These are phyloP conservation scores for Vitis hybrid DNA, from an alignment of 177 flowering plant species.

Conservation along the genomic window DNA sequence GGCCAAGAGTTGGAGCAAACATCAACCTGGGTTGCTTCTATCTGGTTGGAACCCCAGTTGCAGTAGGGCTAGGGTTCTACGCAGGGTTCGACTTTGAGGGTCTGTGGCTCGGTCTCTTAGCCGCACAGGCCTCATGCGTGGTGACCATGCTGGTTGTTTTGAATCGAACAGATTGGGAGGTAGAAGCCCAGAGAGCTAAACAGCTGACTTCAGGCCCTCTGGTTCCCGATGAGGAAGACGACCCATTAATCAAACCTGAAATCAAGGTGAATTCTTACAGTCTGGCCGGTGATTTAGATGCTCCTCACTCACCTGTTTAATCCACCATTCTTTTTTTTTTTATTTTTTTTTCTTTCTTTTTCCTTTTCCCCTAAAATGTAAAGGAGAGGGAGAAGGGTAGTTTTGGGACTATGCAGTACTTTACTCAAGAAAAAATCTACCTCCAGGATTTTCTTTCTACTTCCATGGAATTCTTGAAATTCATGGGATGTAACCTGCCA, in stretches of 20 bases:
- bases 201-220: constrained; percentile 41
- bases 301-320: constrained; percentile 17
- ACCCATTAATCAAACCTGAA: constrained; percentile 19
- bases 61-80: constrained; percentile 51
- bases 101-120: constrained; percentile 80
- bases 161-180: constrained; percentile 62
- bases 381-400: background rate
- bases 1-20: constrained; percentile 76
- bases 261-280: constrained; percentile 25
- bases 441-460: too few relatives aligned
- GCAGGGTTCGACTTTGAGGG: constrained; percentile 64
- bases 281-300: constrained; percentile 2
- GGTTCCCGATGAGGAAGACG: constrained; percentile 14
- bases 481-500: too few relatives aligned
- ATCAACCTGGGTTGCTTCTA: constrained; percentile 82
- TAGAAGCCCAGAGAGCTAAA: constrained; percentile 58
- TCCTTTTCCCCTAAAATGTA: background rate
- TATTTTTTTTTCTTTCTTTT: background rate
- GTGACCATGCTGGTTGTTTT: constrained; percentile 62
- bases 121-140: constrained; percentile 70
- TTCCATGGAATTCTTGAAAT: too few relatives aligned
- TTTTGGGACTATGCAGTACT: background rate
- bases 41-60: constrained; percentile 81
- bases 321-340: background rate
- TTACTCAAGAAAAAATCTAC: background rate